Evolutionary conservation across 176 grass and related monocot species (phyloP), one percentile per base, ranked within the genome.

Genomic region (sorghum (Sorghum bicolor)): DNA sequence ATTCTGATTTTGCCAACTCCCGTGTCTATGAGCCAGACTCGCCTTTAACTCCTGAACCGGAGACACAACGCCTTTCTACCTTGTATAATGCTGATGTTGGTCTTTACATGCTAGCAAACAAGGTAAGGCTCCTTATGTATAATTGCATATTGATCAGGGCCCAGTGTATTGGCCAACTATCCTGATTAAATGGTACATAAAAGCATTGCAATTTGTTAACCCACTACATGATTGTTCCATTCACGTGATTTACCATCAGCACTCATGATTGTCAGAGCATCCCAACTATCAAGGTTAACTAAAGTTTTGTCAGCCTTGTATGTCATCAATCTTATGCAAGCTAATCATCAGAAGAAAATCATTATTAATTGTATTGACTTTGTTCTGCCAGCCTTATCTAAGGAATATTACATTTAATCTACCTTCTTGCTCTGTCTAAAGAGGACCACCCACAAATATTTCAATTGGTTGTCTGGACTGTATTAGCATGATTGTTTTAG

Each of bases 71-170:
- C 72, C 90, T 95, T 74, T 95, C 95, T 83, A 98, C 96, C 39
- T 72, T 98, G 60, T 98, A 98, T 88, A 95, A 98, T 79, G 96
- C 93, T 83, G 96, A 98, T 75, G 96, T 98, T 86, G 96, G 96
- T 50, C 96, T 98, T 90, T 98, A 95, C 87, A 95, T 98, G 96
- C 91, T 98, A 64, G 96, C 93, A 40, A 98, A 98, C 86, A 95
- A 98, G 91, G 96, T 98, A 82, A 90, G 72, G 41, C 55, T 44
- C 4, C 28, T 63, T 64, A 41, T 53, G 33, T 72, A 4, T 55
- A 24, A 62, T 39, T 64, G 17, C 72, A 10, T n/a, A 61, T 61
- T 67, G 29, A 37, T 81, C 30, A 77, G 25, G 14, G 14, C 6
- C 45, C 14, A 60, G 22, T 69, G n/a, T 8, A 0, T 70, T 70